Conservation (phyloP, 768 basidiomycete genomes). For the Lactifluus pinguis region DNA sequence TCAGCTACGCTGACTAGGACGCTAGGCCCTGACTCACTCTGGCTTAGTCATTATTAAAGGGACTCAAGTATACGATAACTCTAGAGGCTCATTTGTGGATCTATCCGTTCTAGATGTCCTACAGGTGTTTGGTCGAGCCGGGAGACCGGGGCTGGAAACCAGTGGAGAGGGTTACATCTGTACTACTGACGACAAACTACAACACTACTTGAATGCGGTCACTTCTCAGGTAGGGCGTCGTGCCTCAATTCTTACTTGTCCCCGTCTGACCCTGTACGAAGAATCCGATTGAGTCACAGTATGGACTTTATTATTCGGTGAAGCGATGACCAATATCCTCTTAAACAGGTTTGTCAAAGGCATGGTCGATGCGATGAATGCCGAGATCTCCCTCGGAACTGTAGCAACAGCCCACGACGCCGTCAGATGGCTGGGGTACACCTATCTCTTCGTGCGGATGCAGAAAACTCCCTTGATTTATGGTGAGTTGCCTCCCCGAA, state of each 20-base stretch:
- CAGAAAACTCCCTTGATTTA: conserved; percentile 81
- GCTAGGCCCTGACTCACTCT: conserved; percentile 4
- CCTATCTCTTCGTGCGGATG: conserved; percentile 95
- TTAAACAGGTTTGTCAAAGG: conserved; percentile 59
- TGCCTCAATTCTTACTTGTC: conserved; percentile 3
- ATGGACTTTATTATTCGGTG: conserved; percentile 22
- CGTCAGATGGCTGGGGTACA: conserved; percentile 92
- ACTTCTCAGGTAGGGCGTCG: conserved; percentile 58
- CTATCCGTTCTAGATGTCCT: conserved; percentile 91
- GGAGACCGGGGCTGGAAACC: conserved; percentile 75
- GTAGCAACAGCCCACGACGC: conserved; percentile 82
- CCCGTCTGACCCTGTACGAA: conserved; percentile 25
- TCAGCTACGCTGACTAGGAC: conserved; percentile 26
- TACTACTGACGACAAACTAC: conserved; percentile 86
- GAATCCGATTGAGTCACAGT: conserved; percentile 97
- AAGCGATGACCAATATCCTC: neutral
- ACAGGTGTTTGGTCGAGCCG: conserved; percentile 96
- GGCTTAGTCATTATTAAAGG: conserved; percentile 86
- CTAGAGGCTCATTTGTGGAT: conserved; percentile 84
- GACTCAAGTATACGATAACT: conserved; percentile 90
- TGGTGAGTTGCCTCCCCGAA: conserved; percentile 35
- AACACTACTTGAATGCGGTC: conserved; percentile 82
- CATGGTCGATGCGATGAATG: conserved; percentile 86
- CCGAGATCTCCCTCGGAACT: conserved; percentile 90
- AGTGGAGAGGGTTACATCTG: conserved; percentile 98